Evolutionary conservation across 345 rosid genomes (phyloP).

Genomic region (Populus davidiana): DNA sequence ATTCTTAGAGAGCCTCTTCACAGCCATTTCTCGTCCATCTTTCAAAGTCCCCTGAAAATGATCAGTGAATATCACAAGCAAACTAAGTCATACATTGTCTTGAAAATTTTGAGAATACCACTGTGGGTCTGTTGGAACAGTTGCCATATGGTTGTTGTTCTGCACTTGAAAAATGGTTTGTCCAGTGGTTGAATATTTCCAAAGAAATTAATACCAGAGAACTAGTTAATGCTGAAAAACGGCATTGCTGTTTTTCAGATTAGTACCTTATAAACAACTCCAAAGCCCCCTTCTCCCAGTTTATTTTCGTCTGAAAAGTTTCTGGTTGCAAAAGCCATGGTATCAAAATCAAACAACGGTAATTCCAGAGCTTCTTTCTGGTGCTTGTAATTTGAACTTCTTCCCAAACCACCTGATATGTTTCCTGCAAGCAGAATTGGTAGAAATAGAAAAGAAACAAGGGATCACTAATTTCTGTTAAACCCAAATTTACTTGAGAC

Average conservation of each 20-base stretch:
- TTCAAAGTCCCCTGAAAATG: not conserved
- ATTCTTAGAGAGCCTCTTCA: not conserved
- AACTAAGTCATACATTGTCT: no score
- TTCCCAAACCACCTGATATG: not conserved
- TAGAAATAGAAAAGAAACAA: not conserved
- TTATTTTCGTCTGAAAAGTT: not conserved
- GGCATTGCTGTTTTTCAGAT: no score
- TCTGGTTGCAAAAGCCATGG: not conserved
- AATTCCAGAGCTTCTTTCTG: not conserved
- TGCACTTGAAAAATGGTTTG: no score
- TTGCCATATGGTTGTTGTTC: no score
- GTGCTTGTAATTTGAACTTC: not conserved
- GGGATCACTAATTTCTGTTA: not conserved
- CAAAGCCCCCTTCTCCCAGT: conserved; percentile 9
- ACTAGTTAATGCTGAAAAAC: no score
- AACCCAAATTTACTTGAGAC: not conserved
- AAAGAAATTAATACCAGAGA: no score
- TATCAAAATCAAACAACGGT: not conserved
- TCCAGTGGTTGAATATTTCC: no score
- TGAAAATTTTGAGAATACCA: no score
- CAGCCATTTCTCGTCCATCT: not conserved
- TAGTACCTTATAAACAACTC: no score
- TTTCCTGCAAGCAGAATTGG: not conserved
- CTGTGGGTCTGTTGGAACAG: no score
- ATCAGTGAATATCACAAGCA: no score